Base-by-base conservation (phyloP, 129 eudicot species). In the Erigeron canadensis region DNA sequence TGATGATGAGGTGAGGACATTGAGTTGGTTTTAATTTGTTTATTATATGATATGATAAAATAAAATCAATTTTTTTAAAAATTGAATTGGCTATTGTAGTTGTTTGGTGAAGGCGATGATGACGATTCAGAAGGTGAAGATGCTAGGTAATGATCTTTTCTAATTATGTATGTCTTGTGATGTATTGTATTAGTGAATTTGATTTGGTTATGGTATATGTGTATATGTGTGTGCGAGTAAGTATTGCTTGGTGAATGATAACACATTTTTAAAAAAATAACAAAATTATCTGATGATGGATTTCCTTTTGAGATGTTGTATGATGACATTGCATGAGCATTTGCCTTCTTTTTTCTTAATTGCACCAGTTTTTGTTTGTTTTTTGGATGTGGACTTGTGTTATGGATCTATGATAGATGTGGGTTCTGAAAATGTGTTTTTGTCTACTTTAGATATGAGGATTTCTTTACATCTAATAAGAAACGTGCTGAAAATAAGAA, bases 391-490 rank as follows among this genome's bases (percentile, higher is more conserved):
- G 10, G 18, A 16, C 18, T 53, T 16, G 58, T 48, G 72, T 47
- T 28, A 28, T 28, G 34, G 34, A 28, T 28, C 34, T 67, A 13
- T 44, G 19, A 10, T 34, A 44, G 19, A 28, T 23, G 21, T 55
- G 65, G 56, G 18, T 71, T 22, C 40, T 77, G 50, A 53, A 71
- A 63, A 8, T 71, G 40, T 70, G 44, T 23, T 56, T 70, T 63
- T 62, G 13, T 13, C 28, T 54, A 3, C 42, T 43, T 34, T 73
- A 94, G 98, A 74, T 94, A 87, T 21, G 84, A 87, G 5, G 97
- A 94, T 64, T 94, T 94, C 57, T 94, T 78, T 79, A 84, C 68
- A 40, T 56, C 75, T 17, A 75, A 73, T 23, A 89, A 84, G 82
- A 80, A 74, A 59, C 54, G 53, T 45, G 80, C 19, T 41, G 85